Conservation (phyloP, 2,329 filamentous ascomycete species). For the Botrytis porri region DNA sequence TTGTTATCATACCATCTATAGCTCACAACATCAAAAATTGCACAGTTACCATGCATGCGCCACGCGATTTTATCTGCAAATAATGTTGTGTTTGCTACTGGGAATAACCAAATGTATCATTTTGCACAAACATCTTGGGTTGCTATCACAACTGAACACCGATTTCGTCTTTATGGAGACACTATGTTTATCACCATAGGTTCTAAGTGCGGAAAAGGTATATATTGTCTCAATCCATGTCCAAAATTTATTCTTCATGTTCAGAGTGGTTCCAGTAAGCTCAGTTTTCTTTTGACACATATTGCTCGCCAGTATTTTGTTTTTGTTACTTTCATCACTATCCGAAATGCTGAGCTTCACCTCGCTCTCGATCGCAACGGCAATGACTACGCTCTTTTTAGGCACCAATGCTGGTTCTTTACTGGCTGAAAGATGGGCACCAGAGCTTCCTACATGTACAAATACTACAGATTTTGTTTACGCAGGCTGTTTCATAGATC, state of each 20-base stretch:
- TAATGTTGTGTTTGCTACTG: not conserved
- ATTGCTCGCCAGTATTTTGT: not conserved
- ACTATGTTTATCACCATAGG: not conserved
- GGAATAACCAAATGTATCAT: not conserved
- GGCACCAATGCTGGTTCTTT: slow-evolving; percentile 26
- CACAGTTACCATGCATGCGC: slow-evolving; percentile 7
- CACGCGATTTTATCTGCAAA: slow-evolving; percentile 6
- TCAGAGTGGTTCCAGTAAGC: not conserved
- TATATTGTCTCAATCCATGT: not conserved
- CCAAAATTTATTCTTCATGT: not conserved
- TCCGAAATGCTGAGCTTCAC: slow-evolving; percentile 27
- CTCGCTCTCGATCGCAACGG: slow-evolving; percentile 27
- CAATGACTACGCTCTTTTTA: slow-evolving; percentile 27
- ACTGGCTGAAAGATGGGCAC: slow-evolving; percentile 25
- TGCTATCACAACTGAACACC: not conserved
- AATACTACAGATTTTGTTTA: slow-evolving; percentile 39
- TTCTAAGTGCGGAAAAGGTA: not conserved
- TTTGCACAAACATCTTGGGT: not conserved
- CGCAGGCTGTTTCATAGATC: slow-evolving; percentile 39
- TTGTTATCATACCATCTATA: not conserved
- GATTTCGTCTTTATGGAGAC: not conserved
- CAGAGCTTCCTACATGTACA: slow-evolving; percentile 31
- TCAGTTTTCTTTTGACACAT: not conserved
- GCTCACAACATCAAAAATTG: not conserved
- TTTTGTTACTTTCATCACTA: not conserved